These are phyloP conservation scores for Termitomyces sp. DNA, from an alignment of 768 basidiomycete species.

Conservation along the genomic window DNA sequence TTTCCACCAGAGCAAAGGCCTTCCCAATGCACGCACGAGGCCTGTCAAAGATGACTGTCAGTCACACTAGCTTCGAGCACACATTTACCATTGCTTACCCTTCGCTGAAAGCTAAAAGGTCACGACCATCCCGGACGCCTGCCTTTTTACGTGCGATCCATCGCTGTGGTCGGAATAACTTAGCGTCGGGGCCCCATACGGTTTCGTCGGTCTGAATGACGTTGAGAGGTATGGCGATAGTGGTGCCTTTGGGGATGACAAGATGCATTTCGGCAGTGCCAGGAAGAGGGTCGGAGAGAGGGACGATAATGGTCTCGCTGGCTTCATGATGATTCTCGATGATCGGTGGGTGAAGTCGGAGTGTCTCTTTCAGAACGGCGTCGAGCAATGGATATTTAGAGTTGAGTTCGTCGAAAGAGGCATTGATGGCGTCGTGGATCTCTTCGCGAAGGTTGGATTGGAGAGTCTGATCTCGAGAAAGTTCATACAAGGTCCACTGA, in stretches of 20 bases:
- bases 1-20: constrained; percentile 55
- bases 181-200: constrained; percentile 60
- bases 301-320: constrained; percentile 46
- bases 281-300: constrained; percentile 49
- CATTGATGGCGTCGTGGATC: constrained; percentile 38
- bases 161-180: constrained; percentile 55
- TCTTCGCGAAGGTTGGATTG: constrained; percentile 60
- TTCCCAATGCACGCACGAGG: constrained; percentile 61
- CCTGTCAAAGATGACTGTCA: constrained; percentile 25
- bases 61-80: background rate
- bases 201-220: constrained; percentile 51
- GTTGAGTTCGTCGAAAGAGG: constrained; percentile 50
- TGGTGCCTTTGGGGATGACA: constrained; percentile 53
- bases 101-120: constrained; percentile 55
- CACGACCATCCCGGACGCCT: constrained; percentile 30
- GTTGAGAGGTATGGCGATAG: constrained; percentile 51
- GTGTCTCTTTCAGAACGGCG: constrained; percentile 57
- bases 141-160: constrained; percentile 47
- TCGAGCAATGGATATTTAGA: constrained; percentile 52
- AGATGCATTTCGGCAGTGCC: constrained; percentile 40
- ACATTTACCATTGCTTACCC: constrained; percentile 34
- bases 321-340: constrained; percentile 67
- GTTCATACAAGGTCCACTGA: constrained; percentile 66
- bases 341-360: constrained; percentile 60
- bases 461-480: constrained; percentile 45